phyloP scores from a whole-genome alignment of 2,329 filamentous ascomycete genomes.

The Colletotrichum eremochloae region DNA sequence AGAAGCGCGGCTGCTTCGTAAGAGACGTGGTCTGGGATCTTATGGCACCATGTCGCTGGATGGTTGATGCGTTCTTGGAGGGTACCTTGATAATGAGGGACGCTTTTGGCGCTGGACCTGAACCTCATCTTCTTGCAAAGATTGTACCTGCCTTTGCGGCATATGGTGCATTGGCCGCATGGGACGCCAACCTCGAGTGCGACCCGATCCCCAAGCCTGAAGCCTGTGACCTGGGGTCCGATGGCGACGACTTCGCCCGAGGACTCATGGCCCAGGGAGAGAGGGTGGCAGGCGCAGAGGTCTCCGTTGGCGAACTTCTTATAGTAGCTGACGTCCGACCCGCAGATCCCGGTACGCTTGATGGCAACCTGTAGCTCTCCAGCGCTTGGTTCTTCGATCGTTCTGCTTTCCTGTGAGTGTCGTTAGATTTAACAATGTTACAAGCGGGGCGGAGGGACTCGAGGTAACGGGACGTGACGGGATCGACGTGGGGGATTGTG shows the following conservation, averaged over 20 bases:
- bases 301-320: conserved; percentile 80
- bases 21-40: conserved; percentile 71
- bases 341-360: conserved; percentile 76
- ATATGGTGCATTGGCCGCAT: conserved; percentile 65
- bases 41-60: conserved; percentile 73
- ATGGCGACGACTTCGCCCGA: conserved; percentile 70
- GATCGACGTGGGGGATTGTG: conserved; percentile 47
- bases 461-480: conserved; percentile 22
- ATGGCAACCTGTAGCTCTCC: conserved; percentile 76
- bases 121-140: conserved; percentile 73
- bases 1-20: conserved; percentile 72
- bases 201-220: conserved; percentile 68
- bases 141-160: conserved; percentile 69
- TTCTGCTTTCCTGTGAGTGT: conserved; percentile 61
- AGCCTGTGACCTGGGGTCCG: conserved; percentile 65
- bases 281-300: conserved; percentile 73
- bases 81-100: conserved; percentile 74
- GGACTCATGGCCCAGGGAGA: conserved; percentile 75
- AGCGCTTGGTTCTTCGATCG: conserved; percentile 59
- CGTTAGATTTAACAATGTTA: conserved; percentile 41
- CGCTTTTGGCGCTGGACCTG: conserved; percentile 71
- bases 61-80: conserved; percentile 74
- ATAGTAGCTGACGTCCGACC: conserved; percentile 79
- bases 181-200: conserved; percentile 70
- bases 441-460: conserved; percentile 21